Base-by-base conservation (phyloP, 495 filamentous ascomycete species). In the Aspergillus cavernicola region DNA sequence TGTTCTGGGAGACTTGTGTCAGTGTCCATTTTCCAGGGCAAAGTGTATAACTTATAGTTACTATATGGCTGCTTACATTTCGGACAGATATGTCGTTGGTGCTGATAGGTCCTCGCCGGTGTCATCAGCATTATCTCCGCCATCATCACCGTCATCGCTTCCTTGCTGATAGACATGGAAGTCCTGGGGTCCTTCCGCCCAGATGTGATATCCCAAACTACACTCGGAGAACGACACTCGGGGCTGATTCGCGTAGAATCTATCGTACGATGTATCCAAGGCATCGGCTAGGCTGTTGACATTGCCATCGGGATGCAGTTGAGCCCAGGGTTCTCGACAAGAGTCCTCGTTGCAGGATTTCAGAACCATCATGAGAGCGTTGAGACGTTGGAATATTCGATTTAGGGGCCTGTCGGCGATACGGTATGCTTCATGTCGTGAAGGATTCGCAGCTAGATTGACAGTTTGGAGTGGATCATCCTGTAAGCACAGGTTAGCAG, bases 301-400 rank as follows among this genome's bases (percentile, higher is more conserved):
- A 16, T 64, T 68, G 2, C 80, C 78, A 0, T 54, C 63, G 6
- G 81, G 80, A 44, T 85, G 82, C 4, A 86, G 65, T 6, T 70
- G 69, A 16, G 54, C 55, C 83, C 83, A 86, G 0, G 83, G 83
- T 6, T 74, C 45, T 0, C 68, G 62, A 53, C 83, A 85, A 5
- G 71, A 66, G 26, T 69, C 63, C 8, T 66, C 72, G 51, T 78
- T 73, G 64, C 83, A 86, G 11, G 76, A 79, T 59, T 86, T 86
- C 16, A 84, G 69, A 3, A 85, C 80, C 28, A 85, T 70, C 40
- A 85, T 68, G 11, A 85, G 66, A 0, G 82, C 70, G 53, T 86
- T 79, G 0, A 85, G 61, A 9, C 82, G 80, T 8, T 68, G 53
- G 0, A 84, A 66, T 10, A 77, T 72, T 58, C 65, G 31, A 66